Evolutionary conservation across 2,329 filamentous ascomycete species (phyloP), one percentile per base, ranked within the genome.

Genomic region (Nigrospora oryzae): DNA sequence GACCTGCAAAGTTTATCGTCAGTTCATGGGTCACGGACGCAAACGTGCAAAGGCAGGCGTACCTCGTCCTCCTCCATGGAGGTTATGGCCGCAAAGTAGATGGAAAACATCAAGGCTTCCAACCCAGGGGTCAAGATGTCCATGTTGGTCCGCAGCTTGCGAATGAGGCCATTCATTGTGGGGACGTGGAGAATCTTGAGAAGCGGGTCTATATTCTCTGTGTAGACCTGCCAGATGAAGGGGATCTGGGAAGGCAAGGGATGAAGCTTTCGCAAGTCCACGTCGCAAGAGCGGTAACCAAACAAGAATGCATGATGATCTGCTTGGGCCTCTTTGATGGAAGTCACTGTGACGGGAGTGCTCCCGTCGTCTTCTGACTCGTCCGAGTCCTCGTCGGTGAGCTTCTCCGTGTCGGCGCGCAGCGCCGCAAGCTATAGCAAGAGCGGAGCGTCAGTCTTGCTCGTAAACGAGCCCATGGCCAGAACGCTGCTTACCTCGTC

Each of bases 291-390:
- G 48, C 77, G 81, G 59, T 86, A 86, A 8, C 84, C 84, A 50
- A 89, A 76, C 23, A 89, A 70, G 59, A 87, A 90, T 19, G 77
- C 75, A 44, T 89, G 83, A 51, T 87, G 82, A 48, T 79, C 75
- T n/a, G 65, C 51, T 3, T 58, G 44, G 5, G 60, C 52, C 6
- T 60, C 56, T 5, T 50, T 38, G 5, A 60, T 54, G 15, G 63
- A 61, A 17, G 62, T 57, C 28, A 67, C 51, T 46, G 71, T 57
- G 53, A 68, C 55, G 45, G 68, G 65, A 1, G 73, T 70, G 16
- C 76, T 75, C 16, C 73, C 79, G n/a, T 84, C 81, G 28, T 74
- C 64, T 37, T 76, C 77, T 11, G 75, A 77, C 7, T 73, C 70
- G 17, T 85, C 80, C 3, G 81, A 81, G 2, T 75, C 69, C 2